Percentiles rank a stretch among this genome's conserved stretches.
Evolutionary conservation across 768 basidiomycete genomes (phyloP).

Genomic region (Termitomyces sp.): DNA sequence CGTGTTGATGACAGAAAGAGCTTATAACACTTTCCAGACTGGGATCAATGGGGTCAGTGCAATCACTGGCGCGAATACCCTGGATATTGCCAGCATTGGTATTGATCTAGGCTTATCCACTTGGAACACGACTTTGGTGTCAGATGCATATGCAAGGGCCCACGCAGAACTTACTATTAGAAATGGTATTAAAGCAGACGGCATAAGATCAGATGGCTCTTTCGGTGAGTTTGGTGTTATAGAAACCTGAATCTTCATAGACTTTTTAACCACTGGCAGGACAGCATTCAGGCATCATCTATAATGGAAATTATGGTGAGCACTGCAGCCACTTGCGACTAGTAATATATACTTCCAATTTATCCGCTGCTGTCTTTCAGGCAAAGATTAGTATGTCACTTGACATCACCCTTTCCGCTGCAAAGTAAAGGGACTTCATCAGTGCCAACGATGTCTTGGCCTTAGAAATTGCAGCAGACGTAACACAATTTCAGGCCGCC

Average conservation of each 20-base stretch:
- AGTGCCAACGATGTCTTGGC: constrained; percentile 61
- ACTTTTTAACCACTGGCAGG: constrained; percentile 18
- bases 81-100: constrained; percentile 61
- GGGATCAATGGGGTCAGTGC: constrained; percentile 35
- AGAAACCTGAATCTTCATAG: not conserved
- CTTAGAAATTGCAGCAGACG: constrained; percentile 54
- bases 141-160: constrained; percentile 43
- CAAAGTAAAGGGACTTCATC: not conserved
- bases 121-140: constrained; percentile 37
- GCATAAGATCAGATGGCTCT: constrained; percentile 50
- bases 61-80: constrained; percentile 58
- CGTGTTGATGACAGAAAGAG: constrained; percentile 41
- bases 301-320: constrained; percentile 68
- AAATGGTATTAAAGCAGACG: constrained; percentile 46
- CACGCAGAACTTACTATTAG: constrained; percentile 50
- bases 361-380: constrained; percentile 14
- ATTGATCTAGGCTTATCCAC: constrained; percentile 44
- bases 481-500: constrained; percentile 50
- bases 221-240: constrained; percentile 29
- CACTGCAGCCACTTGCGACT: too few relatives aligned
- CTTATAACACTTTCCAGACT: constrained; percentile 31
- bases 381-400: constrained; percentile 37
- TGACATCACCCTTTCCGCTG: not conserved
- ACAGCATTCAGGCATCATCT: constrained; percentile 61
- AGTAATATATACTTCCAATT: not conserved